These are phyloP conservation scores for Mycena metata DNA, from an alignment of 768 basidiomycete genomes.

Conservation along the genomic window DNA sequence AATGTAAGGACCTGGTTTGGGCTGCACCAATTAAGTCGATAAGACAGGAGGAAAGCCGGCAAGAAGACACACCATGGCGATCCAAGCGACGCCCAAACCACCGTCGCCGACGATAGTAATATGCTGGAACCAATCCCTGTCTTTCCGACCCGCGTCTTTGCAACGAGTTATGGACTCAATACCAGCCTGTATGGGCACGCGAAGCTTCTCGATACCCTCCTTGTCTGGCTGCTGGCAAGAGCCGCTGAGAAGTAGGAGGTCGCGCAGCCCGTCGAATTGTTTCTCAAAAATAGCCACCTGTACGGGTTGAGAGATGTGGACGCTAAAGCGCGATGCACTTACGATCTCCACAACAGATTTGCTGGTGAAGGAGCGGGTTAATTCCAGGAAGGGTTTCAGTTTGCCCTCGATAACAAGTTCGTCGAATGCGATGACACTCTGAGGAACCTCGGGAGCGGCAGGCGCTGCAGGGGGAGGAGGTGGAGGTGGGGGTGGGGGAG, in stretches of 20 bases:
- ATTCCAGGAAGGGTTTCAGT: constrained; percentile 79
- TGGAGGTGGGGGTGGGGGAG: constrained; percentile 53
- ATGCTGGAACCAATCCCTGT: constrained; percentile 87
- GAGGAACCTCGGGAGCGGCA: constrained; percentile 57
- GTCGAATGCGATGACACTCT: constrained; percentile 79
- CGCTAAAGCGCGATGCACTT: constrained; percentile 42
- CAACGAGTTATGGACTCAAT: constrained; percentile 84
- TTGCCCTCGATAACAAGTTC: constrained; percentile 79
- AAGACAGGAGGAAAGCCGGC: neutral
- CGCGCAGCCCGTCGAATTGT: constrained; percentile 77
- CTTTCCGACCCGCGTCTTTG: constrained; percentile 85
- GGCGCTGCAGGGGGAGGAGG: constrained; percentile 53
- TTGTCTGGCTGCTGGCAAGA: constrained; percentile 86
- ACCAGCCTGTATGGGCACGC: constrained; percentile 77
- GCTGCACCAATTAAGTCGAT: constrained; percentile 55
- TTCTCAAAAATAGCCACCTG: constrained; percentile 80
- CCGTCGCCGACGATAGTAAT: constrained; percentile 88
- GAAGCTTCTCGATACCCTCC: constrained; percentile 65
- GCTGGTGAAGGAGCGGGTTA: constrained; percentile 79
- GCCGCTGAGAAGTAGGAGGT: constrained; percentile 74
- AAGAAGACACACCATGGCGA: constrained; percentile 73
- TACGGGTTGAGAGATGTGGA: neutral
- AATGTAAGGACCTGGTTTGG: constrained; percentile 86
- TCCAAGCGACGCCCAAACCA: constrained; percentile 88
- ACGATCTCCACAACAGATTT: constrained; percentile 86